Evolutionary conservation across 768 basidiomycete genomes (phyloP).

Genomic region (Amanita muscaria): DNA sequence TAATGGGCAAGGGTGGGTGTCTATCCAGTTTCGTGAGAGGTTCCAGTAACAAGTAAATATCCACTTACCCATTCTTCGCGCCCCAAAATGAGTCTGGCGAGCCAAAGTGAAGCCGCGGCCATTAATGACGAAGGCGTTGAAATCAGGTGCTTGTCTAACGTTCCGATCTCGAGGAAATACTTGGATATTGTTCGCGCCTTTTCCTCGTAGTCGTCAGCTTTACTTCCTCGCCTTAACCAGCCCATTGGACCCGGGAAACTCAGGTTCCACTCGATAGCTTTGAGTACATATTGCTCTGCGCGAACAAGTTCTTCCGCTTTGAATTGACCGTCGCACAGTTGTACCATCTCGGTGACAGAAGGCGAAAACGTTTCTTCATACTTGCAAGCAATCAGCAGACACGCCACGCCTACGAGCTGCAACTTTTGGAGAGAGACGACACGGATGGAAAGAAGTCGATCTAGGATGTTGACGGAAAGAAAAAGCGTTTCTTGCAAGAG

Average conservation of each 20-base stretch:
- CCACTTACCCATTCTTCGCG: conserved; percentile 72
- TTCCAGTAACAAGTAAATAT: not conserved
- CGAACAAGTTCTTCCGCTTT: conserved; percentile 74
- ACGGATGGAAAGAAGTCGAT: conserved; percentile 62
- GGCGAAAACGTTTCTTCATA: conserved; percentile 91
- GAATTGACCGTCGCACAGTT: conserved; percentile 72
- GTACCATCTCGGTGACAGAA: conserved; percentile 69
- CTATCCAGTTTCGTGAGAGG: conserved; percentile 31
- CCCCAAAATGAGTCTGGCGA: conserved; percentile 73
- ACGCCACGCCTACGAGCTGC: conserved; percentile 85
- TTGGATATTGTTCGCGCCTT: conserved; percentile 83
- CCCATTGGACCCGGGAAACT: conserved; percentile 84
- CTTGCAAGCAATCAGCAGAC: conserved; percentile 84
- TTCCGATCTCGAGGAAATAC: conserved; percentile 82
- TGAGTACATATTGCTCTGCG: conserved; percentile 83
- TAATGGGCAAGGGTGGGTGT: conserved; percentile 82
- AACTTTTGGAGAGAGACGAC: conserved; percentile 76
- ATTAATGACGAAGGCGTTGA: conserved; percentile 66
- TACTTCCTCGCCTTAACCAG: conserved; percentile 82
- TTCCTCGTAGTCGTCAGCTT: conserved; percentile 87
- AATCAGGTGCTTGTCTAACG: conserved; percentile 74
- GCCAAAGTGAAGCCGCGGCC: conserved; percentile 81
- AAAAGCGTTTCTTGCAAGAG: conserved; percentile 88
- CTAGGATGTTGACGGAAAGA: conserved; percentile 79
- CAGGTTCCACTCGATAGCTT: conserved; percentile 80